Evolutionary conservation across 495 filamentous ascomycete species (phyloP), one percentile per base, ranked within the genome.

Genomic region (Annulohypoxylon stygium): DNA sequence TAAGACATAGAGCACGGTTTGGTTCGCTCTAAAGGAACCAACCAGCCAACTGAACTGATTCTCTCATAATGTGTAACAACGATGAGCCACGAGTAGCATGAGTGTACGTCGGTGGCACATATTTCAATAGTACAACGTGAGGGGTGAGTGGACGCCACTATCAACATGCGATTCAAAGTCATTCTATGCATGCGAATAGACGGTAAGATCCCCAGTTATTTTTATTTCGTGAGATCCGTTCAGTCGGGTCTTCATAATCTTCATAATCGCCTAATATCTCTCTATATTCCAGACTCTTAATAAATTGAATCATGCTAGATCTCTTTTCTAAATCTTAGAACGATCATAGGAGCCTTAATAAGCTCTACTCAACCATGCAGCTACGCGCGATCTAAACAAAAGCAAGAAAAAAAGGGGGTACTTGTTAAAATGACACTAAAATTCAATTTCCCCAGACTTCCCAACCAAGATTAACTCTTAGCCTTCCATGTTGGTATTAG

Each of bases 161-260:
- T 20, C 54, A 61, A 60, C 48, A 67, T 53, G 33, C 25, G 61
- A 61, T 36, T 23, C 16, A 45, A 53, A 16, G 14, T 39, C n/a
- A 37, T 37, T 50, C 20, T 48, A 50, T 63, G 63, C 26, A 57
- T 30, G 58, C 59, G 16, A 37, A 45, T 34, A 23, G 20, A 48
- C 53, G 67, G 57, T 54, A 55, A 61, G 65, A 69, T 61, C 53
- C 23, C 36, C 43, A 8, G 45, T 30, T 54, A 65, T 65, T 69
- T 73, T 65, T 58, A 57, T 62, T 64, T 63, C 39, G 16, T 9
- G 37, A 59, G 59, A 73, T 65, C 71, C 61, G 16, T 54, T 54
- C 61, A 57, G 66, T 74, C 61, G 71, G 71, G 71, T 61, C 67
- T 62, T 63, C 33, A 30, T 25, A n/a, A n/a, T 61, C 67, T 62